Conservation (phyloP, 2,329 filamentous ascomycete genomes). For the Diplodia sapinea region DNA sequence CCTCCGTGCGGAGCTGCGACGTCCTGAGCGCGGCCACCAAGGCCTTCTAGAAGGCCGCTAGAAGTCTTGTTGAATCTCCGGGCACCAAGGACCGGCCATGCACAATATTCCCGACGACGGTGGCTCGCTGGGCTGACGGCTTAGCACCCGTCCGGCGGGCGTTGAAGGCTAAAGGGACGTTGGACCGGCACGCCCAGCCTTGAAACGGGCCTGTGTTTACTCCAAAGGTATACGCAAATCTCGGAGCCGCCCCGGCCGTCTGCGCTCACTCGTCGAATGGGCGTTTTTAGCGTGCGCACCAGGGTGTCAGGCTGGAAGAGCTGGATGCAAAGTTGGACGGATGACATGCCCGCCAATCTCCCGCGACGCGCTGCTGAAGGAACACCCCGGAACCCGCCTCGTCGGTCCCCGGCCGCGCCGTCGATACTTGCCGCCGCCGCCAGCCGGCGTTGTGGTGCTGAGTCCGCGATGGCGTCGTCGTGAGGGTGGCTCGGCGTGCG, state of each 20-base stretch:
- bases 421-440: not conserved
- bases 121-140: constrained; percentile 18
- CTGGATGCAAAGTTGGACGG: constrained; percentile 19
- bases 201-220: constrained; percentile 24
- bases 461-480: not conserved
- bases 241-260: constrained; percentile 16
- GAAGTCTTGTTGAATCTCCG: constrained; percentile 17
- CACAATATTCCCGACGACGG: constrained; percentile 3
- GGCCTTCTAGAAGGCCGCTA: constrained; percentile 26
- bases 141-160: not conserved
- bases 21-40: not conserved
- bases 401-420: not conserved
- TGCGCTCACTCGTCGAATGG: constrained; percentile 24
- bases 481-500: constrained; percentile 6
- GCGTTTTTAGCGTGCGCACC: constrained; percentile 20
- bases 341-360: constrained; percentile 26
- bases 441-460: not conserved
- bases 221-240: constrained; percentile 4
- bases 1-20: not conserved
- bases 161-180: constrained; percentile 15
- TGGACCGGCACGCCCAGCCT: not conserved
- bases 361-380: constrained; percentile 5
- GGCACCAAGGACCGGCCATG: not conserved
- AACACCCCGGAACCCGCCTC: not conserved
- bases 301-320: constrained; percentile 17